A percentile compares a stretch with the other conserved stretches of the same genome.
phyloP scores from a whole-genome alignment of 768 basidiomycete genomes.

The Phanerochaete sordida region DNA sequence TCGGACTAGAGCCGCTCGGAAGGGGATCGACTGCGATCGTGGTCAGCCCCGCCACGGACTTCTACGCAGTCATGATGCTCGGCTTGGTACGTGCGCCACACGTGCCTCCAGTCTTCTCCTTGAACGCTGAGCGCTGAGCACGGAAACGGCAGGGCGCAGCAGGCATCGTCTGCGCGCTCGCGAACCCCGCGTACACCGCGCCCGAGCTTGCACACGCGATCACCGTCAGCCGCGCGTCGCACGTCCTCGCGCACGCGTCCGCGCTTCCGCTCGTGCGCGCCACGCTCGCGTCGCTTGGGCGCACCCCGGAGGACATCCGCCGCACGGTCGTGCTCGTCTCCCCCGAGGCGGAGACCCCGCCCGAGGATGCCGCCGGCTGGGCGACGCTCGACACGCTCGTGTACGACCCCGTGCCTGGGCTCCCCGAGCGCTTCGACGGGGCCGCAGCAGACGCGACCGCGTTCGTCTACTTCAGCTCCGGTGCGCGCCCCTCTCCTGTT shows the following conservation, averaged over 20 bases:
- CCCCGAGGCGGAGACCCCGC: conserved; percentile 17
- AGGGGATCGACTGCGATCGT: background rate
- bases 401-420: conserved; percentile 40
- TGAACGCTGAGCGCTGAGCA: too few relatives aligned
- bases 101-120: too few relatives aligned
- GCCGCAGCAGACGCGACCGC: conserved; percentile 51
- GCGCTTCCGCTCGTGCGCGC: conserved; percentile 48
- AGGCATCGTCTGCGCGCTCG: conserved; percentile 65
- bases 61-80: background rate
- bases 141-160: conserved; percentile 38
- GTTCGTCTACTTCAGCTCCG: conserved; percentile 60
- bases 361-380: conserved; percentile 28
- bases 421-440: conserved; percentile 56
- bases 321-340: conserved; percentile 52
- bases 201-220: conserved; percentile 72
- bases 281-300: conserved; percentile 50
- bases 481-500: conserved; percentile 20
- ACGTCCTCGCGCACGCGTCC: conserved; percentile 64
- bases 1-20: background rate
- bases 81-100: background rate
- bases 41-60: conserved; percentile 1
- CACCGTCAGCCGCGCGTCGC: conserved; percentile 55
- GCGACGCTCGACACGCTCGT: conserved; percentile 45
- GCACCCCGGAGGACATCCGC: conserved; percentile 43
- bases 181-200: conserved; percentile 66